A percentile compares a stretch with the other conserved stretches of the same genome.
phyloP scores from a whole-genome alignment of 2,329 filamentous ascomycete genomes.

The Penicillium sp. region DNA sequence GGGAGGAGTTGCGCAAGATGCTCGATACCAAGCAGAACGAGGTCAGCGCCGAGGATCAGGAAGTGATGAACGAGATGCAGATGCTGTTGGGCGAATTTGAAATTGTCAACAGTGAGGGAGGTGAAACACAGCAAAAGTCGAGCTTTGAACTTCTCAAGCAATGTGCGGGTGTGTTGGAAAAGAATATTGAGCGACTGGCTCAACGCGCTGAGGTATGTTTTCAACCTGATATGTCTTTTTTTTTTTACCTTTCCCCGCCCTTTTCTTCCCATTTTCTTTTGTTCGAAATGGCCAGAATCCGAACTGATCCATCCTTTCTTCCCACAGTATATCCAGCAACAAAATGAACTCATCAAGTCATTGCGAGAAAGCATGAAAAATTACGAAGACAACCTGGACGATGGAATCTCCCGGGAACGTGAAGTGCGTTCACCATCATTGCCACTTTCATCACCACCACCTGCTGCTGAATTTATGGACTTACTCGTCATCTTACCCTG shows the following conservation, averaged over 20 bases:
- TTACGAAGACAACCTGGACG: constrained; percentile 34
- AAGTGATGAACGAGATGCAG: constrained; percentile 38
- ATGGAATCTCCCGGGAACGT: constrained; percentile 35
- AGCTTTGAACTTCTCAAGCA: constrained; percentile 37
- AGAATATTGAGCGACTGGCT: constrained; percentile 42
- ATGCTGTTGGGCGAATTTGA: constrained; percentile 36
- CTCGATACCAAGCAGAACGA: constrained; percentile 36
- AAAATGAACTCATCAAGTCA: constrained; percentile 39
- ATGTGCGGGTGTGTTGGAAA: constrained; percentile 52
- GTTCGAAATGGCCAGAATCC: constrained; percentile 2
- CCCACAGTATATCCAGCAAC: constrained; percentile 38
- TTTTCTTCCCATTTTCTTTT: too few species aligned
- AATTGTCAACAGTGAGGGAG: constrained; percentile 28
- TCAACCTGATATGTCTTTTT: constrained; percentile 6
- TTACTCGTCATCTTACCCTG: background rate
- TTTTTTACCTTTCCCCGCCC: constrained; percentile 2
- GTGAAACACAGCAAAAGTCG: constrained; percentile 31
- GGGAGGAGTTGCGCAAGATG: constrained; percentile 35
- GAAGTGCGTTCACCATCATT: constrained; percentile 26
- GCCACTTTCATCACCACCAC: background rate
- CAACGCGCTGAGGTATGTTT: constrained; percentile 37
- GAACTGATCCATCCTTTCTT: constrained; percentile 5
- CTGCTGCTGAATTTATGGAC: background rate
- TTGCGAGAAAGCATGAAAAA: constrained; percentile 38
- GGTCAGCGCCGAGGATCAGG: constrained; percentile 37